These are phyloP conservation scores for Gynostemma pentaphyllum DNA, from an alignment of 306 rosid genomes.

Conservation along the genomic window DNA sequence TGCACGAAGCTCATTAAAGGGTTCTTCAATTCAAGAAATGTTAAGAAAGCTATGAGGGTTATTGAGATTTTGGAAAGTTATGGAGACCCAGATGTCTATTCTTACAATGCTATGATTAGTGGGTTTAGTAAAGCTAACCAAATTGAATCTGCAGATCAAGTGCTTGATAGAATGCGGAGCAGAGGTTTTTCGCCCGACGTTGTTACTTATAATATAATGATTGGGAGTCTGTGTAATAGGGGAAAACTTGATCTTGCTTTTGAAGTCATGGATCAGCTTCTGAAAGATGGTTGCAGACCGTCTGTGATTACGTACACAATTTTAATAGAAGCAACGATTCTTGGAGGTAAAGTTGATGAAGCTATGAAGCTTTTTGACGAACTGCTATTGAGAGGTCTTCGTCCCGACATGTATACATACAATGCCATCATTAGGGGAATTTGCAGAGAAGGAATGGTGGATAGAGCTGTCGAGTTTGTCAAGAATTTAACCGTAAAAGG, in stretches of 20 bases:
- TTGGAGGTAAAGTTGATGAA: slow-evolving; percentile 46
- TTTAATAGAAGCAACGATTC: slow-evolving; percentile 71
- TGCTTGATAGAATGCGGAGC: slow-evolving; percentile 58
- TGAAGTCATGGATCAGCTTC: slow-evolving; percentile 46
- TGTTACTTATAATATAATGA: slow-evolving; percentile 74
- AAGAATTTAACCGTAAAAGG: slow-evolving; percentile 31
- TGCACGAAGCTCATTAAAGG: slow-evolving; percentile 76
- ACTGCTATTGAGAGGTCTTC: slow-evolving; percentile 55
- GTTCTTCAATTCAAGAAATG: slow-evolving; percentile 40
- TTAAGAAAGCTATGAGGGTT: slow-evolving; percentile 47
- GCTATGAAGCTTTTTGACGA: slow-evolving; percentile 64
- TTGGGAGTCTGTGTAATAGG: slow-evolving; percentile 61
- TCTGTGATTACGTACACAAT: slow-evolving; percentile 71
- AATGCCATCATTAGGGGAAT: slow-evolving; percentile 62
- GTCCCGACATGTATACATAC: slow-evolving; percentile 58
- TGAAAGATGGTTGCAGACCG: slow-evolving; percentile 59
- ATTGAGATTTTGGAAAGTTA: slow-evolving; percentile 64
- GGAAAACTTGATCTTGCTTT: slow-evolving; percentile 46
- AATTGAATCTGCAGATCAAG: slow-evolving; percentile 40
- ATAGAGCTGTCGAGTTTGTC: slow-evolving; percentile 53
- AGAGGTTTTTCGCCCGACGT: slow-evolving; percentile 62
- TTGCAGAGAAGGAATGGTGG: slow-evolving; percentile 62
- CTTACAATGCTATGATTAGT: slow-evolving; percentile 68
- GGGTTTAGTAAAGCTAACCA: slow-evolving; percentile 52
- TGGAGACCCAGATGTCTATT: slow-evolving; percentile 71